Evolutionary conservation across 2,329 filamentous ascomycete genomes (phyloP), one percentile per base, ranked within the genome.

Genomic region (Cladosporium sp.): DNA sequence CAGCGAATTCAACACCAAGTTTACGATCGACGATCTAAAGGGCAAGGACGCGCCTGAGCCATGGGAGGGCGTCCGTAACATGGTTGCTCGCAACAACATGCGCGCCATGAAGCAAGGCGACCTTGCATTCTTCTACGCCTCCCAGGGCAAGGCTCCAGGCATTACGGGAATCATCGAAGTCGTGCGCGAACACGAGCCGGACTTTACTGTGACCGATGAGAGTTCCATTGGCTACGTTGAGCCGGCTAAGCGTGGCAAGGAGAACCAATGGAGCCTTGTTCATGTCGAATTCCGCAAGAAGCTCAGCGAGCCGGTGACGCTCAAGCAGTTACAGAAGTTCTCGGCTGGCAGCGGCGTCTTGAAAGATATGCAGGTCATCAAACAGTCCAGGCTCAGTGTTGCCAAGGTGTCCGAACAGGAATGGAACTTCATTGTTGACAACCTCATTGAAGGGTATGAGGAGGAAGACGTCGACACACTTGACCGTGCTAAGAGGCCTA

Each of bases 51-150:
- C 84, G 67, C 91, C 93, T 1, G 93, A 97, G 70, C 87, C 90
- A 0, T 99, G 94, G 94, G 89, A 95, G 75, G 94, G 79, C 51
- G 78, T 82, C 20, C 66, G 76, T 49, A 81, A 80, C 54, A 69
- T 69, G 17, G 71, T 72, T 75, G 93, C 93, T 6, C 85, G 90
- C 25, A 97, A 97, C 69, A 91, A 97, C 71, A 87, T 99, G 76
- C 85, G 90, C 30, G 84, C 86, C 8, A 99, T 99, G 94, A 92
- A 90, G 67, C 86, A 87, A 58, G 92, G 92, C 52, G 94, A 99
- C 70, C 80, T 92, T 34, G 92, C 92, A 25, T 97, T 99, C 77
- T 97, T 99, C 77, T 97, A 97, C 72, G 93, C 97, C 75, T 96
- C 90, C 49, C 96, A 94, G 68, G 94, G 90, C 75, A 96, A 95